Base-by-base conservation (phyloP, 805 yeast species). In the Candida loeiensis region DNA sequence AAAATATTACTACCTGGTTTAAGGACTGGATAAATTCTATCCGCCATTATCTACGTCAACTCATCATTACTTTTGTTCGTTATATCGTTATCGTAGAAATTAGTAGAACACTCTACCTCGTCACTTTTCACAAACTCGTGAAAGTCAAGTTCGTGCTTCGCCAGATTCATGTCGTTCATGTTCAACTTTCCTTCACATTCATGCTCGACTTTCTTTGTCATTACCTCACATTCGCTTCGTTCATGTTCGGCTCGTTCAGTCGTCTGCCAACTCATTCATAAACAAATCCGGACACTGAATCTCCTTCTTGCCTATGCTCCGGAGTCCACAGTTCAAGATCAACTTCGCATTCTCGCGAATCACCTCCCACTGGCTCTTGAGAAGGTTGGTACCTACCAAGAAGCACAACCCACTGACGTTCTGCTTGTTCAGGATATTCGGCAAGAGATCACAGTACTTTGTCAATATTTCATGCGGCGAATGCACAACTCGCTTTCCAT, bases 381-480 rank as follows among this genome's bases (percentile, higher is more conserved):
- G 48, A 17, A 68, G 51, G 30, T 55, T 59, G 0, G 65, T 57
- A 1, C 71, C 71, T 6, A 69, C 61, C 26, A 67, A 51, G 43
- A 66, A 64, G 37, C 74, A 69, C 9, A 69, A 51, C 2, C 74
- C 74, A 43, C 69, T 59, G 15, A 69, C 58, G 34, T 68, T 63
- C 40, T 69, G 64, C 41, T 61, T 63, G 38, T 59, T 51, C 14
- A 59, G 43, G n/a, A 69, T 59, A 11, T 38, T 39, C 1, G 66
- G 63, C 21, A 68, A 53, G 3, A 61, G 31, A 14, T 58, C 63
- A 39, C 69, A 56, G 43, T 66, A 63, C 39, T 61, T 59, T n/a
- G 53, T 37, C 14, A 66, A 34, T 4, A 61, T 55, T 14, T 59
- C 61, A 43, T 61, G 55, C 11, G 66, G 61, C 19, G 46, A 34